phyloP scores from a whole-genome alignment of 2,329 filamentous ascomycete species.

The Chaetomium globosum region DNA sequence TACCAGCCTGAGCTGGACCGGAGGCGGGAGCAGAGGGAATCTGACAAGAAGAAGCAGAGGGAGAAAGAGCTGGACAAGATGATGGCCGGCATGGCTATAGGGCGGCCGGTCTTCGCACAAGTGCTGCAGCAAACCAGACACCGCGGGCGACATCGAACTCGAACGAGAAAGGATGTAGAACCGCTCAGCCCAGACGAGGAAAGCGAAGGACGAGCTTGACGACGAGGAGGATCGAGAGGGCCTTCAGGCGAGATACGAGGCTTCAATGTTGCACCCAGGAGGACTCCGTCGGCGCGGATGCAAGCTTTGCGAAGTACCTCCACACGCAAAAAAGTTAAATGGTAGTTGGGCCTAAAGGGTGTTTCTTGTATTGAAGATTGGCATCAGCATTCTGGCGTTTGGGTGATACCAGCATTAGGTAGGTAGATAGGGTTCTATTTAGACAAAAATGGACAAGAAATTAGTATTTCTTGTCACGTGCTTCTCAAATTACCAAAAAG shows the following conservation, averaged over 20 bases:
- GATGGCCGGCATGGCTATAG: conserved; percentile 86
- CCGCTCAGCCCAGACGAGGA: conserved; percentile 53
- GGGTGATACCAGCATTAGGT: conserved; percentile 36
- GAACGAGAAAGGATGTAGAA: conserved; percentile 50
- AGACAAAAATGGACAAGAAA: conserved; percentile 18
- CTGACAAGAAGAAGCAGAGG: conserved; percentile 69
- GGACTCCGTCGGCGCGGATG: conserved; percentile 55
- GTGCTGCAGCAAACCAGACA: conserved; percentile 27
- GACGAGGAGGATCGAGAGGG: conserved; percentile 66
- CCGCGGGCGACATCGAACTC: conserved; percentile 40
- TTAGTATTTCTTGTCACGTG: conserved; percentile 10
- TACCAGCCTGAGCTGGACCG: conserved; percentile 91
- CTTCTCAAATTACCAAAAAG: conserved; percentile 5
- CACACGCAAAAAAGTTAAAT: conserved; percentile 46
- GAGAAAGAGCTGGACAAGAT: conserved; percentile 86
- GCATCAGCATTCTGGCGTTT: conserved; percentile 38
- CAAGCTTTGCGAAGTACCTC: conserved; percentile 65
- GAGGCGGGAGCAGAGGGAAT: conserved; percentile 72
- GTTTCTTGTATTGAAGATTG: conserved; percentile 19
- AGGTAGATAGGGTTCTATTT: conserved; percentile 9
- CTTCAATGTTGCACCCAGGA: conserved; percentile 66
- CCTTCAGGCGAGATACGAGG: conserved; percentile 74
- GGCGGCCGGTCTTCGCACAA: conserved; percentile 38
- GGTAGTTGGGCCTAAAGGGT: conserved; percentile 28
- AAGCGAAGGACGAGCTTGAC: conserved; percentile 62